Evolutionary conservation across 106 monocot genomes (phyloP).

Genomic region (Acorus calamus): DNA sequence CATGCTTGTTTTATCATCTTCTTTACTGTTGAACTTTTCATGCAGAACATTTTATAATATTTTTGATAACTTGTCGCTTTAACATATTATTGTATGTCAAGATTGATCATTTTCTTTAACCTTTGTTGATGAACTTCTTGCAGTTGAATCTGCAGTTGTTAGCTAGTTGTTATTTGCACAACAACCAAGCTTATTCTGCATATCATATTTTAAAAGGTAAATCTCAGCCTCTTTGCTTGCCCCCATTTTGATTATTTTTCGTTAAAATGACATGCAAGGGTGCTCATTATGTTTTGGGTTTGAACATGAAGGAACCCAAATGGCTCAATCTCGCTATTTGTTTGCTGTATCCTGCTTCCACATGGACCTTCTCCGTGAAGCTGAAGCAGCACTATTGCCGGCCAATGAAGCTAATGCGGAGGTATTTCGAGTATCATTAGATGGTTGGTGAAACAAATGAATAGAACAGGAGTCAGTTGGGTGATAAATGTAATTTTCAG

Average conservation of each 20-base stretch:
- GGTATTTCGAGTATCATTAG: conserved; percentile 24
- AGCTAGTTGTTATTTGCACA: conserved; percentile 83
- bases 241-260: background rate
- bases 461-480: too few relatives aligned
- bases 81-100: background rate
- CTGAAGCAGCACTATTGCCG: conserved; percentile 66
- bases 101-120: background rate
- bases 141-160: conserved; percentile 84
- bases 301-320: conserved; percentile 43
- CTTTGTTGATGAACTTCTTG: conserved; percentile 9
- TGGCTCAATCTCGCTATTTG: conserved; percentile 88
- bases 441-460: too few relatives aligned
- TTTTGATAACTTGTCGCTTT: too few relatives aligned
- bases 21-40: too few relatives aligned
- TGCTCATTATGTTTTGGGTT: background rate
- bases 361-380: conserved; percentile 89
- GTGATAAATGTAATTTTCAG: too few relatives aligned
- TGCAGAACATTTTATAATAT: too few relatives aligned
- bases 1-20: too few relatives aligned
- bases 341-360: conserved; percentile 87
- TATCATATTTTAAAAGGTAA: conserved; percentile 90
- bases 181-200: conserved; percentile 79
- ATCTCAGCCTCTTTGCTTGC: background rate
- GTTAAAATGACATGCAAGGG: background rate
- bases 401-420: conserved; percentile 67